Evolutionary conservation across 345 rosid species (phyloP), one percentile per base, ranked within the genome.

Genomic region (Arabis hirsuta): DNA sequence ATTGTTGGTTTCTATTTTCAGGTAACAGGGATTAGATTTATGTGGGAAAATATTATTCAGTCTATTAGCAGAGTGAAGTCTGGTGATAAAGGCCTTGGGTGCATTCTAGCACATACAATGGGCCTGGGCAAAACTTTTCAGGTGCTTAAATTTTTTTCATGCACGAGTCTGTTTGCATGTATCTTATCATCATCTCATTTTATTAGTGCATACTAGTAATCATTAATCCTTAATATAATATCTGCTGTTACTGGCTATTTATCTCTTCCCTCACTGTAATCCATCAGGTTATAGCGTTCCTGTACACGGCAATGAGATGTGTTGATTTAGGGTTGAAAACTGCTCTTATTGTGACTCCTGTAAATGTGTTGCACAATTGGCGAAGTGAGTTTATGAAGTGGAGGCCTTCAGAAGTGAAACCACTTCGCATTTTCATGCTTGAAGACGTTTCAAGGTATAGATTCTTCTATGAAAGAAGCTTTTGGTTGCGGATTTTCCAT

Each of bases 81-180:
- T 58, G 98, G 99, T 55, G 99, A 92, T 78, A 92, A 80, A 74
- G 99, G 99, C 69, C 96, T 96, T 55, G 99, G 99, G 46, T 96
- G 99, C 84, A 96, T 96, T 81, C 81, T 96, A 77, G 99, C 99
- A 54, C 98, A 96, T 77, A 96, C 95, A 61, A 96, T 96, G 99
- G 99, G 99, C 71, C 95, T 96, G 43, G 99, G 99, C 55, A 96
- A 96, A 90, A 96, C 99, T 62, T 83, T 96, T 72, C 99, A 96
- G 96, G 99, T 96, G 84, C 67, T 69, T 34, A 11, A 55, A 3
- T 55, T 68, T 22, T 64, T 74, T 62, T n/a, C 52, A 64, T 55
- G 26, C 65, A 26, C 22, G 59, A 43, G 13, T 36, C 47, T 44
- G 34, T 54, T 69, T 62, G 53, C 52, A 20, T 53, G 16, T 44